Evolutionary conservation across 1,284 basidiomycete genomes (phyloP).

Genomic region (Butyriboletus appendiculatus): DNA sequence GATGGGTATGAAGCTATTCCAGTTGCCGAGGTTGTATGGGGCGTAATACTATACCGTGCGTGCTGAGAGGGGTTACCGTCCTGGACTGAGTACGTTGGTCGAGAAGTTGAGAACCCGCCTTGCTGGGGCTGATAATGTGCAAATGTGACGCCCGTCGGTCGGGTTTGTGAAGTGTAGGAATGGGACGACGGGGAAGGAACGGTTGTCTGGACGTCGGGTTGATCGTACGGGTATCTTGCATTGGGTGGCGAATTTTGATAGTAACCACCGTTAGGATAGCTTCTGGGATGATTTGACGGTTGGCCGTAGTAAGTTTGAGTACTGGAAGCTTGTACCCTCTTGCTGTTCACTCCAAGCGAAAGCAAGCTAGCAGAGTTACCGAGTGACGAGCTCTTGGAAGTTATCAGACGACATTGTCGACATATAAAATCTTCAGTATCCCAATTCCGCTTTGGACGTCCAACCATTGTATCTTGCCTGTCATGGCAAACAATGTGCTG

Average conservation of each 20-base stretch:
- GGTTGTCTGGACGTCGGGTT: slow-evolving; percentile 19
- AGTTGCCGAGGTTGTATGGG: slow-evolving; percentile 17
- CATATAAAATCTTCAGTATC: slow-evolving; percentile 67
- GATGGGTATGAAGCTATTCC: slow-evolving; percentile 28
- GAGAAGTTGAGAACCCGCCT: slow-evolving; percentile 37
- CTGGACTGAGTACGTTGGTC: slow-evolving; percentile 31
- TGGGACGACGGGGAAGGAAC: slow-evolving; percentile 16
- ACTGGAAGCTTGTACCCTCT: slow-evolving; percentile 12
- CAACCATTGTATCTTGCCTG: slow-evolving; percentile 54
- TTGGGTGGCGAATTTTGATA: slow-evolving; percentile 17
- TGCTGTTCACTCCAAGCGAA: slow-evolving; percentile 9
- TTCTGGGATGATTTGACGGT: slow-evolving; percentile 17
- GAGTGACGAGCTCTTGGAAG: slow-evolving; percentile 12
- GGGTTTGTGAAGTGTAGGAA: slow-evolving; percentile 20
- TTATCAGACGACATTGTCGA: slow-evolving; percentile 42
- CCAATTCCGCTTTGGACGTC: slow-evolving; percentile 69
- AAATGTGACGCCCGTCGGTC: slow-evolving; percentile 31
- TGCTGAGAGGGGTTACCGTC: slow-evolving; percentile 25
- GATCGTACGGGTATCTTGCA: slow-evolving; percentile 26
- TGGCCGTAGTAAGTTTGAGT: slow-evolving; percentile 14
- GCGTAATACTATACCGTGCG: slow-evolving; percentile 19
- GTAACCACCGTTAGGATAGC: slow-evolving; percentile 17
- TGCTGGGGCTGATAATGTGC: slow-evolving; percentile 38
- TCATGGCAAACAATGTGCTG: slow-evolving; percentile 83
- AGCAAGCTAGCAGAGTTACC: slow-evolving; percentile 9